Evolutionary conservation across 2,329 filamentous ascomycete species (phyloP).

Genomic region (Botrytis medusae): DNA sequence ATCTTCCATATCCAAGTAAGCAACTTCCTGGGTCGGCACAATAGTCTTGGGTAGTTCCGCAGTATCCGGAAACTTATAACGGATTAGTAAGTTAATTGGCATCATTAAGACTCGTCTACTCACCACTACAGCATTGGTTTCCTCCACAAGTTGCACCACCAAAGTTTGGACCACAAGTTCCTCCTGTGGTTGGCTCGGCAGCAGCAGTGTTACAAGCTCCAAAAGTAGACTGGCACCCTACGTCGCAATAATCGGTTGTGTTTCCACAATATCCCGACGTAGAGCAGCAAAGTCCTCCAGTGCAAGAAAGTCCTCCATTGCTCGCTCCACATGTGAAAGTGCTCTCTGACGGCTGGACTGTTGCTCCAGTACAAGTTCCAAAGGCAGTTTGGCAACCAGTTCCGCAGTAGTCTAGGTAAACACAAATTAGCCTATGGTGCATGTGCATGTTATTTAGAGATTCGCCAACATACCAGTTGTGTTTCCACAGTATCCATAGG

Average conservation of each 20-base stretch:
- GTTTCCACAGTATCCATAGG: constrained; percentile 31
- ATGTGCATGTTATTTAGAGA: not conserved
- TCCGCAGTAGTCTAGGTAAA: constrained; percentile 34
- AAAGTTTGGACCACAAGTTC: constrained; percentile 24
- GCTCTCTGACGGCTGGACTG: constrained; percentile 11
- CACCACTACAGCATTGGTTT: constrained; percentile 27
- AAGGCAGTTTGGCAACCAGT: constrained; percentile 27
- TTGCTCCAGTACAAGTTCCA: constrained; percentile 18
- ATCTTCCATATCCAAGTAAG: constrained; percentile 40
- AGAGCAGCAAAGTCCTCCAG: constrained; percentile 18
- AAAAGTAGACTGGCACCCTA: constrained; percentile 30
- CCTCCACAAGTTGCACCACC: constrained; percentile 22
- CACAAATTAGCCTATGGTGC: not conserved
- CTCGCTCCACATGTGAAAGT: constrained; percentile 13
- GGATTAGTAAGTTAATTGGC: not conserved
- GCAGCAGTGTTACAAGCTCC: constrained; percentile 20
- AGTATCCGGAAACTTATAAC: constrained; percentile 23
- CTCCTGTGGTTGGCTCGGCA: constrained; percentile 2
- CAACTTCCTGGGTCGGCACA: constrained; percentile 30
- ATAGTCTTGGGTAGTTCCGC: constrained; percentile 23
- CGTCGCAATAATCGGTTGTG: constrained; percentile 20
- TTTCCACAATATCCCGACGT: constrained; percentile 19
- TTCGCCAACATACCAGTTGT: constrained; percentile 21
- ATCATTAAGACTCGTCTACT: not conserved
- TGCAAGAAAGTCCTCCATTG: constrained; percentile 17